These are phyloP conservation scores for Haplosporangium sp. DNA, from an alignment of 371 early-diverging fungal genomes.

Conservation along the genomic window DNA sequence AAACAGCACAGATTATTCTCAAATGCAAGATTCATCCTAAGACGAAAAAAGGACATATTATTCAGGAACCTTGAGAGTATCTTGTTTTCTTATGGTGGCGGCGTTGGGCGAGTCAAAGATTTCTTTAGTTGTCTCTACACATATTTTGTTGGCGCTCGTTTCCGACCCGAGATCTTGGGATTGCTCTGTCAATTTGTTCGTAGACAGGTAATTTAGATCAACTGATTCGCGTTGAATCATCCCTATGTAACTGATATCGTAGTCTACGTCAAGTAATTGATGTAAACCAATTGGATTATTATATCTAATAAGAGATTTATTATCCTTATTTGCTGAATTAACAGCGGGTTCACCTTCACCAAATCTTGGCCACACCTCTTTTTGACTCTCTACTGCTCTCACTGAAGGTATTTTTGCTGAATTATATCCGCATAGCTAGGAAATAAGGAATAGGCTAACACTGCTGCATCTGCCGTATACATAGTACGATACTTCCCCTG, in stretches of 20 bases:
- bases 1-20: constrained; percentile 26
- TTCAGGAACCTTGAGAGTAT: constrained; percentile 42
- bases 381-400: constrained; percentile 69
- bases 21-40: constrained; percentile 28
- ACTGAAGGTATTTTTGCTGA: constrained; percentile 60
- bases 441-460: background rate
- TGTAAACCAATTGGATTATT: no score
- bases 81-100: constrained; percentile 41
- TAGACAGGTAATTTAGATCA: constrained; percentile 58
- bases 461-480: no score
- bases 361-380: constrained; percentile 69
- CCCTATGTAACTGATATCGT: no score
- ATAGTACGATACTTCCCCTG: constrained; percentile 74
- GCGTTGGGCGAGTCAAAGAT: constrained; percentile 56
- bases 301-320: background rate
- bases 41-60: constrained; percentile 44
- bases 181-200: constrained; percentile 68
- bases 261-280: no score
- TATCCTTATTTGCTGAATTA: background rate
- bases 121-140: constrained; percentile 66
- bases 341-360: constrained; percentile 70
- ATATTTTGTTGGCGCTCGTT: constrained; percentile 66
- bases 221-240: background rate
- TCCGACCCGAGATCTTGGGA: constrained; percentile 67
- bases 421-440: no score